Percentiles rank a stretch among this genome's conserved stretches.
These are phyloP conservation scores for Buxus sempervirens DNA, from an alignment of 164 flowering plant genomes.

Conservation along the genomic window DNA sequence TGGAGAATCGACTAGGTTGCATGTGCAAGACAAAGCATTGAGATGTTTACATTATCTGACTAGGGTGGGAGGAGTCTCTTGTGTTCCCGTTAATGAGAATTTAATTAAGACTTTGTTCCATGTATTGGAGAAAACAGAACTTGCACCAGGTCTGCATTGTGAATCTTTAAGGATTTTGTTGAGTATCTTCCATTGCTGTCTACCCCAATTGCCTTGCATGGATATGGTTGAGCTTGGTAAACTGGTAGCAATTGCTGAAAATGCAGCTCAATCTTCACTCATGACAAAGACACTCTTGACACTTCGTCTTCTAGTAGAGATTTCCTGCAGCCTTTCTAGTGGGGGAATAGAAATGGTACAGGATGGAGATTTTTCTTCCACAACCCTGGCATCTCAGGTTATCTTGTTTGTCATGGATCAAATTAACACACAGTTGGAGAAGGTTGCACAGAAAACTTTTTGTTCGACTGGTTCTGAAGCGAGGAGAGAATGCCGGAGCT, in stretches of 20 bases:
- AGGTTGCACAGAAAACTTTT: constrained; percentile 14
- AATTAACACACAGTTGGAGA: constrained; percentile 26
- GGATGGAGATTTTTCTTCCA: constrained; percentile 14
- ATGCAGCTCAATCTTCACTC: constrained; percentile 34
- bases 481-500: constrained; percentile 31
- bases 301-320: constrained; percentile 35
- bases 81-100: constrained; percentile 20
- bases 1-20: constrained; percentile 11
- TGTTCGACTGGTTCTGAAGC: constrained; percentile 15
- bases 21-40: constrained; percentile 40
- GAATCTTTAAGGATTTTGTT: constrained; percentile 48
- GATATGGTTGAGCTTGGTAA: constrained; percentile 36
- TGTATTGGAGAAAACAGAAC: constrained; percentile 30
- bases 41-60: constrained; percentile 44
- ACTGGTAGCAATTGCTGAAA: constrained; percentile 33
- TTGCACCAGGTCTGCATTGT: constrained; percentile 36
- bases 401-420: constrained; percentile 37
- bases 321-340: constrained; percentile 26
- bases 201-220: constrained; percentile 17
- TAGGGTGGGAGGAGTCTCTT: constrained; percentile 26
- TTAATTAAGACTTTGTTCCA: constrained; percentile 30
- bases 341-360: constrained; percentile 22
- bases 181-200: constrained; percentile 40
- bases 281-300: constrained; percentile 34
- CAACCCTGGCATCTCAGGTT: constrained; percentile 25